A percentile compares a stretch with the other conserved stretches of the same genome.
Evolutionary conservation across 2,329 filamentous ascomycete genomes (phyloP).

Genomic region (Cladosporium colombiae): DNA sequence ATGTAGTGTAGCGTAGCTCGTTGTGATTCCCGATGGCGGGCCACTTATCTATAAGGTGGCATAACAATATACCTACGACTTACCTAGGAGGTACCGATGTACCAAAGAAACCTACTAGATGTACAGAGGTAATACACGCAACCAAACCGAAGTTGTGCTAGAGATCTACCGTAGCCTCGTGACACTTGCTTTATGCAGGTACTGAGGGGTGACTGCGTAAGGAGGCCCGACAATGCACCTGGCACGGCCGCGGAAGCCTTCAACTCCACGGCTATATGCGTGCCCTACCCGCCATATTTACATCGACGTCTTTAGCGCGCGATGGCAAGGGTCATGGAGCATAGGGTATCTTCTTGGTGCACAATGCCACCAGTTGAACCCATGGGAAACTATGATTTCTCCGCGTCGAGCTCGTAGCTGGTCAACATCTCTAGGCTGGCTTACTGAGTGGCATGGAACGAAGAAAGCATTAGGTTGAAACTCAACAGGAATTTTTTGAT

Average conservation of each 20-base stretch:
- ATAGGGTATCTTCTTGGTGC: background rate
- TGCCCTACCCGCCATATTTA: background rate
- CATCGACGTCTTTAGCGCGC: background rate
- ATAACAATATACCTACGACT: background rate
- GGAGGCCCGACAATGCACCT: background rate
- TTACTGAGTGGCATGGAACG: background rate
- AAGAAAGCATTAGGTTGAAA: background rate
- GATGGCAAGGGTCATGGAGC: background rate
- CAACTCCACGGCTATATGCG: background rate
- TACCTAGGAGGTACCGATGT: background rate
- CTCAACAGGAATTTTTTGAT: background rate
- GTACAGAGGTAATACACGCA: background rate
- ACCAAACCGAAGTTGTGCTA: background rate
- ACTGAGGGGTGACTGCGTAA: slow-evolving; percentile 5
- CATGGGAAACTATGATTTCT: background rate
- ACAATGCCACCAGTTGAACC: background rate
- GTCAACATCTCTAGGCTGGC: background rate
- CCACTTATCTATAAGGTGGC: background rate
- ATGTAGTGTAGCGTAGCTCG: background rate
- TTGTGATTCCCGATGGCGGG: background rate
- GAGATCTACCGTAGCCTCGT: background rate
- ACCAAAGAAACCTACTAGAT: background rate
- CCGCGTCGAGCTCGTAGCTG: background rate
- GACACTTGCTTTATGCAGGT: background rate
- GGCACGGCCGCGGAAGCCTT: background rate